Base-by-base conservation (phyloP, 441 rosid species). In the Aquilaria agallochum region DNA sequence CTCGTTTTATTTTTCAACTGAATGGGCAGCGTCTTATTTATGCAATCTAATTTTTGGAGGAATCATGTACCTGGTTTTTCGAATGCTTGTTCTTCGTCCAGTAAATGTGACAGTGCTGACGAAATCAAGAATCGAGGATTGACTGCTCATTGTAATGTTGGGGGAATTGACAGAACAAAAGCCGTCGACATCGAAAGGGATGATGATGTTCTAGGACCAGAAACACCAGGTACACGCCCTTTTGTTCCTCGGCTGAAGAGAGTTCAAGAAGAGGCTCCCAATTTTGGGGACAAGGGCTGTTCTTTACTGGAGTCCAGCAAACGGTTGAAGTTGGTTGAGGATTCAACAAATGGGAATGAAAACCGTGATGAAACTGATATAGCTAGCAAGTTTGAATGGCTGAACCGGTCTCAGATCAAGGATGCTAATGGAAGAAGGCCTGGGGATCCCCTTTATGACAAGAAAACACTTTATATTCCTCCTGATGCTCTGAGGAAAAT, bases 351-450 rank as follows among this genome's bases (percentile, higher is more conserved):
- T 69, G 62, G 60, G 48, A 76, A 68, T 59, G 85, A 82, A 75
- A 80, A 66, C 9, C 50, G 63, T 42, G 60, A 69, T 70, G 66
- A 65, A 59, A 72, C 65, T 62, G 82, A 86, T 66, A 63, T 76
- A 52, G 70, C 80, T 64, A 82, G 84, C 79, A 89, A 89, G 76
- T 94, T 91, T 76, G 99, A 87, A 50, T 94, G 97, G 97, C 97
- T 95, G 72, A 83, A 86, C 53, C 89, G 92, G 70, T 76, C 83
- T 62, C 66, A 64, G 63, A 86, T 91, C 63, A 86, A 77, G 76
- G 99, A 95, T 62, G 89, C 85, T 32, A 87, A 77, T 60, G 74
- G 92, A 71, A 91, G 97, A 74, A 78, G 89, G 58, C 95, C 96
- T 49, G 70, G 64, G 54, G 90, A 94, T 77, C 87, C 96, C 49